Base-by-base conservation (phyloP, 768 basidiomycete species). In the Termitomyces sp. region DNA sequence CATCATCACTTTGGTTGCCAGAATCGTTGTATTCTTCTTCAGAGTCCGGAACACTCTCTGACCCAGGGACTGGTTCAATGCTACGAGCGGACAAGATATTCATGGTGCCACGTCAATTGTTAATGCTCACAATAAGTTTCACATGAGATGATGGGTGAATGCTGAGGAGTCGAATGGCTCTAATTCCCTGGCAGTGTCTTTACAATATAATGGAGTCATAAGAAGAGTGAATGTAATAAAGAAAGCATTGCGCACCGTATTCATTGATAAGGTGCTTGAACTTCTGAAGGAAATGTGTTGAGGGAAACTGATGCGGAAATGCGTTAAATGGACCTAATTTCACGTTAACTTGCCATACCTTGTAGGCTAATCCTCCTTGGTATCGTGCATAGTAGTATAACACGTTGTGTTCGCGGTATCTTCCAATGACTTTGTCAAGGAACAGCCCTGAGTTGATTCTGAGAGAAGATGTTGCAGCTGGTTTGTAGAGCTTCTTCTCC, bases 341-440 rank as follows among this genome's bases (percentile, higher is more conserved):
- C 51, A 20, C 7, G 60, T 54, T 50, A 54, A 58, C 61, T 60
- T 61, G 56, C 67, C 77, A 57, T 58, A 87, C 88, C 72, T 79
- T 84, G 63, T 80, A 76, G 12, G 79, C 77, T 30, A 83, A 77
- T n/a, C 84, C 87, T 48, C 78, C 78, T 47, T 72, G 69, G 61
- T 78, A 80, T 36, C 81, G 78, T 44, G 83, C 88, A 69, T 80
- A 91, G 66, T 84, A 89, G 64, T 77, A 87, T 18, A 73, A 65
- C n/a, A 68, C 65, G 24, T 61, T 64, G 7, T 65, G 70, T 5
- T 77, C 70, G 12, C 62, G 53, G 59, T 79, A 77, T 66, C 88
- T 84, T 7, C 87, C 87, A 58, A 89, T 77, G 28, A 90, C 74
- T 60, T 81, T 75, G 59, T 74, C 71, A 8, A 75, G 59, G n/a